A percentile compares a stretch with the other conserved stretches of the same genome.
These are phyloP conservation scores for Scedosporium minutisporum DNA, from an alignment of 2,329 filamentous ascomycete species.

Conservation along the genomic window DNA sequence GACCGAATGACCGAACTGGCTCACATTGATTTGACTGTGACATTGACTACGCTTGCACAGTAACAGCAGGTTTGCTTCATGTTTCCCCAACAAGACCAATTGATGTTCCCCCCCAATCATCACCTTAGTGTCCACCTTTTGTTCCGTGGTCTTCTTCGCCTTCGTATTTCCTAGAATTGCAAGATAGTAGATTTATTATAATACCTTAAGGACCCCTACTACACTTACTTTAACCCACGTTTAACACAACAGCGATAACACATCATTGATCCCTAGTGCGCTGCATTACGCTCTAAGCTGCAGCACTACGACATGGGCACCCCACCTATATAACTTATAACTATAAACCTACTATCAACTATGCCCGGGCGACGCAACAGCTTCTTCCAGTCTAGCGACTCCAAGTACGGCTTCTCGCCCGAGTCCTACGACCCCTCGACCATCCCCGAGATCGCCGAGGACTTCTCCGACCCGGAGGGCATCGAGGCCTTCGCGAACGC, in stretches of 20 bases:
- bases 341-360: neutral
- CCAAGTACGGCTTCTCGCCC: slow-evolving; percentile 46
- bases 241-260: neutral
- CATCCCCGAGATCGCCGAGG: slow-evolving; percentile 70
- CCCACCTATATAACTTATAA: neutral
- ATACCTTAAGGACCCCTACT: too few species aligned
- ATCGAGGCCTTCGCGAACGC: slow-evolving; percentile 72
- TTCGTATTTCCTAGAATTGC: too few species aligned
- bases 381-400: slow-evolving; percentile 9
- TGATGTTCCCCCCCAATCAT: too few species aligned
- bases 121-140: too few species aligned
- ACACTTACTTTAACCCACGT: neutral
- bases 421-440: slow-evolving; percentile 57
- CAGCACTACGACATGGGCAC: neutral
- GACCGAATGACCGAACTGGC: too few species aligned
- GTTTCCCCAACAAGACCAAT: too few species aligned
- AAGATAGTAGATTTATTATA: too few species aligned
- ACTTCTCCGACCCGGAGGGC: slow-evolving; percentile 67
- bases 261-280: neutral
- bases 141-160: too few species aligned
- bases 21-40: too few species aligned
- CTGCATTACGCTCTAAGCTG: neutral
- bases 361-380: slow-evolving; percentile 3
- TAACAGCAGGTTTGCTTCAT: too few species aligned
- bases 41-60: too few species aligned